phyloP scores from a whole-genome alignment of 345 rosid species.

The Gossypium turneri region DNA sequence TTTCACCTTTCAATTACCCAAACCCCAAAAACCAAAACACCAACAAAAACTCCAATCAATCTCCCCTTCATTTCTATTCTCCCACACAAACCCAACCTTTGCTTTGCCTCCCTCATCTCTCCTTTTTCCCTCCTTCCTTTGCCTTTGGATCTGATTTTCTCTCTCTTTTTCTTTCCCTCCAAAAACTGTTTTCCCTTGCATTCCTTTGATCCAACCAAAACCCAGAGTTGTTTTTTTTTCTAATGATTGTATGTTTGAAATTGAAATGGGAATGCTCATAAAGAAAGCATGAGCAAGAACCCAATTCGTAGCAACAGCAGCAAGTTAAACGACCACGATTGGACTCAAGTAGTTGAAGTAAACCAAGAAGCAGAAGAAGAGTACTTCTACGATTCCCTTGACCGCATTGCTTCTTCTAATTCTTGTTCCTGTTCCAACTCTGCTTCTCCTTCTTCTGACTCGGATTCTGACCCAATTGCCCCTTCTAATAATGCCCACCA shows the following conservation, averaged over 20 bases:
- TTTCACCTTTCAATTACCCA: background rate
- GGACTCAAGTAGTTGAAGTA: conserved; percentile 17
- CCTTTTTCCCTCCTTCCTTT: background rate
- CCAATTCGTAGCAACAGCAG: conserved; percentile 22
- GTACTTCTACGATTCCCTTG: conserved; percentile 71
- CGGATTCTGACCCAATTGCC: conserved; percentile 49
- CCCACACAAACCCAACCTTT: conserved; percentile 24
- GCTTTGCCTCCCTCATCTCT: background rate
- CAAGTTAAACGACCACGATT: conserved; percentile 12
- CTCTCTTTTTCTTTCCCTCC: conserved; percentile 16
- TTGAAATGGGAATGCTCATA: conserved; percentile 29
- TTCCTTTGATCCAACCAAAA: background rate
- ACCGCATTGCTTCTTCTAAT: conserved; percentile 59
- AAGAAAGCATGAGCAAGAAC: conserved; percentile 29
- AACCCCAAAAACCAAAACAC: background rate
- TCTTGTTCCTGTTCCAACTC: conserved; percentile 61
- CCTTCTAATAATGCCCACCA: conserved; percentile 27
- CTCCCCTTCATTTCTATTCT: conserved; percentile 5
- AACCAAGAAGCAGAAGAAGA: conserved; percentile 38
- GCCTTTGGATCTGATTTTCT: background rate
- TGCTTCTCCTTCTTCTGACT: conserved; percentile 59
- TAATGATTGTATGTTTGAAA: conserved; percentile 8
- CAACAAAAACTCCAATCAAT: background rate
- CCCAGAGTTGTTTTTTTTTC: background rate
- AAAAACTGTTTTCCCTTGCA: conserved; percentile 1